Conservation (phyloP, 805 yeast genomes). For the Wickerhamomyces canadensis region DNA sequence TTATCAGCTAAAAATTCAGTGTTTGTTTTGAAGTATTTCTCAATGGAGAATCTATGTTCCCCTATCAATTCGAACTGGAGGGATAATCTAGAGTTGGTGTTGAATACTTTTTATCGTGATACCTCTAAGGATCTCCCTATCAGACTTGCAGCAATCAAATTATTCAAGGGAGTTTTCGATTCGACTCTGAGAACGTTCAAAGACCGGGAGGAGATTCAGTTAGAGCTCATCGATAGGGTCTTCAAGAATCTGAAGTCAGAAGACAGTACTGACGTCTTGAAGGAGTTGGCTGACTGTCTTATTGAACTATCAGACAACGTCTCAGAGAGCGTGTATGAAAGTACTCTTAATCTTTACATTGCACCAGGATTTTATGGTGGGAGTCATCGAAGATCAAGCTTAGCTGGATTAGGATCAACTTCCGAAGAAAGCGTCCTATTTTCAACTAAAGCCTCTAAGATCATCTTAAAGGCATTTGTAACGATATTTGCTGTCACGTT, state of each 20-base stretch:
- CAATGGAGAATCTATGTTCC: slow-evolving; percentile 46
- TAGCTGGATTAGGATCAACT: slow-evolving; percentile 11
- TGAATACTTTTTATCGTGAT: slow-evolving; percentile 39
- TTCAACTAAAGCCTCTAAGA: slow-evolving; percentile 11
- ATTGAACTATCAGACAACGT: slow-evolving; percentile 15
- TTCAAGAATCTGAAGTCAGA: slow-evolving; percentile 14
- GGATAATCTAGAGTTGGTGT: slow-evolving; percentile 36
- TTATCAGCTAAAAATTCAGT: slow-evolving; percentile 34
- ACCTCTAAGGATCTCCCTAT: slow-evolving; percentile 19
- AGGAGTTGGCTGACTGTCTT: slow-evolving; percentile 25
- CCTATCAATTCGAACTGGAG: slow-evolving; percentile 49
- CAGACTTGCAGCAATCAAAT: slow-evolving; percentile 27
- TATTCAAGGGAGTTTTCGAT: slow-evolving; percentile 22
- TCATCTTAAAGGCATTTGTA: slow-evolving; percentile 21
- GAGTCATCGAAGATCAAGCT: slow-evolving; percentile 23
- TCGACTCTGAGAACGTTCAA: slow-evolving; percentile 12
- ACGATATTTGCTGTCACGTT: slow-evolving; percentile 23
- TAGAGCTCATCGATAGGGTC: slow-evolving; percentile 10
- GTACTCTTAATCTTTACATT: slow-evolving; percentile 21
- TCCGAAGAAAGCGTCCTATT: slow-evolving; percentile 4
- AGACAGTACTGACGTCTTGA: slow-evolving; percentile 25
- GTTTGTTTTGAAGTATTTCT: slow-evolving; percentile 43
- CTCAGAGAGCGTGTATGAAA: slow-evolving; percentile 10
- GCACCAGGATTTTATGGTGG: slow-evolving; percentile 16
- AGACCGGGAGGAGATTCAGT: slow-evolving; percentile 10